Conservation (phyloP, 176 grass and related monocot species). For the Tillandsia leiboldiana region DNA sequence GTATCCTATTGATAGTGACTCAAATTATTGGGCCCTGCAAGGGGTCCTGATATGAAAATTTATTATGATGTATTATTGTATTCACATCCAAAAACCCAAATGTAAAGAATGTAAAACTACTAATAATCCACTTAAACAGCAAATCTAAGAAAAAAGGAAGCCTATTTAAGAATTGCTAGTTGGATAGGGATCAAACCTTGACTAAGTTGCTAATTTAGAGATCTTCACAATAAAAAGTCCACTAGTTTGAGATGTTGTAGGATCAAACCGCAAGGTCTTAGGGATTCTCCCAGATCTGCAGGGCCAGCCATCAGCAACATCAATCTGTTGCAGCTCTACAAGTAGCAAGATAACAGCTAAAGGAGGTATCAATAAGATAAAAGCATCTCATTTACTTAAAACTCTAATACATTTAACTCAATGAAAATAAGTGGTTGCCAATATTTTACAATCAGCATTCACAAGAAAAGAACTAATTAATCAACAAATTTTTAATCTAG, state of each 20-base stretch:
- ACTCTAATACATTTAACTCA: not conserved
- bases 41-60: not conserved
- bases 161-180: not conserved
- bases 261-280: slow-evolving; percentile 67
- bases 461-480: too few relatives aligned
- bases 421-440: not conserved
- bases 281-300: slow-evolving; percentile 53
- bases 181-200: slow-evolving; percentile 11
- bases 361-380: not conserved
- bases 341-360: slow-evolving; percentile 4
- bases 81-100: not conserved
- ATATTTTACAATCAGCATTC: too few relatives aligned
- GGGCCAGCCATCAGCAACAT: slow-evolving; percentile 48
- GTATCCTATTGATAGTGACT: too few relatives aligned
- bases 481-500: too few relatives aligned
- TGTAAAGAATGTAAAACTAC: slow-evolving; percentile 18
- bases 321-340: slow-evolving; percentile 57
- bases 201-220: slow-evolving; percentile 38
- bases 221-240: slow-evolving; percentile 83
- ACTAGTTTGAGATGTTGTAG: slow-evolving; percentile 51
- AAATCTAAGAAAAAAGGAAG: not conserved
- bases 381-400: not conserved
- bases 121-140: not conserved
- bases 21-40: too few relatives aligned
- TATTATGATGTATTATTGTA: slow-evolving; percentile 19